phyloP scores from a whole-genome alignment of 1,139 yeast species.

The Pichia sp. region DNA sequence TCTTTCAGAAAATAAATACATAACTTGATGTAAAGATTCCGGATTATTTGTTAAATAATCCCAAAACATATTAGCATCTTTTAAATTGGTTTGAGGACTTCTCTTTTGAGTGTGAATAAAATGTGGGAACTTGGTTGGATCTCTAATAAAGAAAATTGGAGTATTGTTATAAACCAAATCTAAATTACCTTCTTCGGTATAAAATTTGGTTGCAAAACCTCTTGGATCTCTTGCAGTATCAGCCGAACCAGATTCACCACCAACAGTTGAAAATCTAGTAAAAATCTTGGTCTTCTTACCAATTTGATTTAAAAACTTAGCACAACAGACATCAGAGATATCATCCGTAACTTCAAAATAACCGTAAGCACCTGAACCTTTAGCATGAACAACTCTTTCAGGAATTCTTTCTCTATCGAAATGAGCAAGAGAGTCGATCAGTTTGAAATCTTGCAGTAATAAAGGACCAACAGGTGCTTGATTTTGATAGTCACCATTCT shows the following conservation, averaged over 20 bases:
- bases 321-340: slow-evolving; percentile 62
- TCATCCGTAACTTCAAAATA: slow-evolving; percentile 78
- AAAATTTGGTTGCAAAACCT: slow-evolving; percentile 77
- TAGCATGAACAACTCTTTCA: slow-evolving; percentile 86
- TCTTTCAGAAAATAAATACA: slow-evolving; percentile 61
- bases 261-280: slow-evolving; percentile 82
- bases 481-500: slow-evolving; percentile 22
- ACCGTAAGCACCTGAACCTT: slow-evolving; percentile 85
- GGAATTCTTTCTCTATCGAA: slow-evolving; percentile 86
- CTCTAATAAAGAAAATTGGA: slow-evolving; percentile 80
- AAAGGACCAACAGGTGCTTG: slow-evolving; percentile 59
- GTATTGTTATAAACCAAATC: slow-evolving; percentile 90
- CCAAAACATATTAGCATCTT: slow-evolving; percentile 57
- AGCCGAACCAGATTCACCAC: slow-evolving; percentile 80
- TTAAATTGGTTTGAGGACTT: slow-evolving; percentile 45
- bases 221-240: slow-evolving; percentile 89
- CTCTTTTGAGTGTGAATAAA: slow-evolving; percentile 88
- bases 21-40: slow-evolving; percentile 58
- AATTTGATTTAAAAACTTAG: slow-evolving; percentile 62
- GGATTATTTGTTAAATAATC: slow-evolving; percentile 60
- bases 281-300: slow-evolving; percentile 74
- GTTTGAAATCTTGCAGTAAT: slow-evolving; percentile 70
- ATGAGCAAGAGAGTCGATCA: slow-evolving; percentile 72
- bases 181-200: slow-evolving; percentile 82
- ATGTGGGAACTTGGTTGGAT: slow-evolving; percentile 82